These are phyloP conservation scores for Verticillium alfalfae DNA, from an alignment of 2,329 filamentous ascomycete species.

Conservation along the genomic window DNA sequence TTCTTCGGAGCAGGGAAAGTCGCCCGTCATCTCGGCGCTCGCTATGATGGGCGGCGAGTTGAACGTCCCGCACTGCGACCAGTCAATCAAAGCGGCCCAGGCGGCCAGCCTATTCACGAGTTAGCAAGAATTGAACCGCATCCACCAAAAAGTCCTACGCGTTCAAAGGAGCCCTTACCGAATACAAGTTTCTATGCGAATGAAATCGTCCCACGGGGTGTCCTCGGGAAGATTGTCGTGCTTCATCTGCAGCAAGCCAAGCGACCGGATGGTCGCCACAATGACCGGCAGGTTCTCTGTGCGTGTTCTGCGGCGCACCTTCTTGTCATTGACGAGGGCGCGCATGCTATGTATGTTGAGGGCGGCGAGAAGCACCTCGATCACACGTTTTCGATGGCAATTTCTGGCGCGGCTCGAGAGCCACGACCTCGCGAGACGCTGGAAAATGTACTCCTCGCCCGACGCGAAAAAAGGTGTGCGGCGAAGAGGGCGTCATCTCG, in stretches of 20 bases:
- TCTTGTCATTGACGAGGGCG: neutral
- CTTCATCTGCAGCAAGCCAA: slow-evolving; percentile 8
- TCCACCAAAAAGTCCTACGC: neutral
- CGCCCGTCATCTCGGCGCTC: slow-evolving; percentile 15
- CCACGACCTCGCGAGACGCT: slow-evolving; percentile 5
- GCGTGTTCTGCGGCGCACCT: neutral
- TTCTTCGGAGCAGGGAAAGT: slow-evolving; percentile 15
- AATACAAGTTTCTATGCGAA: slow-evolving; percentile 12
- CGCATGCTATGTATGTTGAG: slow-evolving; percentile 13
- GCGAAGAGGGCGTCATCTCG: slow-evolving; percentile 11
- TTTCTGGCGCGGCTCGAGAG: neutral
- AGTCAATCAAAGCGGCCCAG: slow-evolving; percentile 17
- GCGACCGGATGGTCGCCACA: slow-evolving; percentile 11
- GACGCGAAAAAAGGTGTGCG: slow-evolving; percentile 7
- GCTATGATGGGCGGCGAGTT: slow-evolving; percentile 15
- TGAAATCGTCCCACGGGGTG: slow-evolving; percentile 10
- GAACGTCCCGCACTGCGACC: slow-evolving; percentile 19
- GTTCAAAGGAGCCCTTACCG: slow-evolving; percentile 7
- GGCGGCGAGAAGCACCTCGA: slow-evolving; percentile 18
- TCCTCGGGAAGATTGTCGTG: slow-evolving; percentile 3
- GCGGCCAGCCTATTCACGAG: slow-evolving; percentile 11
- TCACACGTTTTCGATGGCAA: slow-evolving; percentile 4
- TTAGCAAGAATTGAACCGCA: neutral
- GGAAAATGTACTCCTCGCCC: slow-evolving; percentile 14
- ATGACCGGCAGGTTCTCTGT: slow-evolving; percentile 12